A percentile compares a stretch with the other conserved stretches of the same genome.
phyloP scores from a whole-genome alignment of 2,329 filamentous ascomycete genomes.

The Dothistroma pini region DNA sequence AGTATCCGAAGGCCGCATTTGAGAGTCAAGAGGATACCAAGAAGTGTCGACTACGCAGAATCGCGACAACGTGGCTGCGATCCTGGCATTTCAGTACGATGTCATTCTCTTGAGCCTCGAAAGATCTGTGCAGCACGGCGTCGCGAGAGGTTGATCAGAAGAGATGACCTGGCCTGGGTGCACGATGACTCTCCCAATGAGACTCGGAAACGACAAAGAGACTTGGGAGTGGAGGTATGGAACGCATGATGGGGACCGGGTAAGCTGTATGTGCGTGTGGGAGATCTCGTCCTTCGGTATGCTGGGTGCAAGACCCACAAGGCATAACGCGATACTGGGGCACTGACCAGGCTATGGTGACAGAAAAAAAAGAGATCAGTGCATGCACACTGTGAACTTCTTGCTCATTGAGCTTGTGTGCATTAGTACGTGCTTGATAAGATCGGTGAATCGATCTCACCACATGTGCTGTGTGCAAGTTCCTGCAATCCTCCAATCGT shows the following conservation, averaged over 20 bases:
- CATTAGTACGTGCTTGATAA: too few relatives aligned
- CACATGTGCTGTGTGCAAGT: too few relatives aligned
- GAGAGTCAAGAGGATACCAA: not conserved
- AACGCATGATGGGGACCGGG: not conserved
- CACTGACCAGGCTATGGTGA: not conserved
- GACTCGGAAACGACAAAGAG: not conserved
- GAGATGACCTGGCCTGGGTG: not conserved
- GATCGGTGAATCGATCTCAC: too few relatives aligned
- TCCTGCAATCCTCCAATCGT: too few relatives aligned
- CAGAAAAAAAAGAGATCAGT: too few relatives aligned
- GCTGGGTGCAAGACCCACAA: not conserved
- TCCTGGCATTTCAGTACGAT: too few relatives aligned
- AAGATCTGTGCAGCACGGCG: too few relatives aligned
- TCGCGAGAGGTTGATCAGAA: not conserved
- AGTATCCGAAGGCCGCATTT: not conserved
- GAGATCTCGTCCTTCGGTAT: constrained; percentile 4
- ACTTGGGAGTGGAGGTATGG: constrained; percentile 7
- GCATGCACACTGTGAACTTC: too few relatives aligned
- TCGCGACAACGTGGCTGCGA: not conserved
- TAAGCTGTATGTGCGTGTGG: constrained; percentile 1
- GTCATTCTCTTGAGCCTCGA: too few relatives aligned
- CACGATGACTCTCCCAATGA: not conserved
- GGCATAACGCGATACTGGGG: not conserved
- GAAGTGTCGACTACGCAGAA: not conserved
- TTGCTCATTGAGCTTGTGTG: too few relatives aligned